Evolutionary conservation across 495 filamentous ascomycete genomes (phyloP).

Genomic region (Neurospora africana): DNA sequence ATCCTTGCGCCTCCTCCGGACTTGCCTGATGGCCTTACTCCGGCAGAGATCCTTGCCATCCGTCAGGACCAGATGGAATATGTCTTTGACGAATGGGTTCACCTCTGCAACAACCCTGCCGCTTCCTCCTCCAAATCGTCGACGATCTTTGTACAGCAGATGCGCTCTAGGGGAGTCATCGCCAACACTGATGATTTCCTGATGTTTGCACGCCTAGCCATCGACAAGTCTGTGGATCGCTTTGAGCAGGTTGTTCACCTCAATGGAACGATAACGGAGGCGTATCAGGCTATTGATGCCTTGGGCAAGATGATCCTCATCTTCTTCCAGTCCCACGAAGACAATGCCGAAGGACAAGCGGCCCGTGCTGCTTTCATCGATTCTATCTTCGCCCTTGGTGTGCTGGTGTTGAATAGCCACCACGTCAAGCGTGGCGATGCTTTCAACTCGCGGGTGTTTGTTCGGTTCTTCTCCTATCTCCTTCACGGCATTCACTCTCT

Average conservation of each 20-base stretch:
- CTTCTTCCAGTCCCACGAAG: constrained; percentile 54
- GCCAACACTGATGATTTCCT: constrained; percentile 60
- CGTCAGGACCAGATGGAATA: constrained; percentile 82
- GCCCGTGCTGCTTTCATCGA: constrained; percentile 59
- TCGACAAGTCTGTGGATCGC: constrained; percentile 65
- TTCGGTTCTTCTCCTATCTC: constrained; percentile 78
- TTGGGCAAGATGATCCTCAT: constrained; percentile 72
- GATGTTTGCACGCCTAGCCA: constrained; percentile 68
- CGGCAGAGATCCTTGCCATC: constrained; percentile 14
- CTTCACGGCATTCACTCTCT: constrained; percentile 48
- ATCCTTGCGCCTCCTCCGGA: constrained; percentile 54
- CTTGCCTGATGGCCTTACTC: constrained; percentile 12
- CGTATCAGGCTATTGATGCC: constrained; percentile 71
- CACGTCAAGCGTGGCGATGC: constrained; percentile 68
- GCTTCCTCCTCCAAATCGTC: constrained; percentile 55
- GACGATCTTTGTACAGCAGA: constrained; percentile 71
- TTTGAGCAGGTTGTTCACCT: constrained; percentile 58
- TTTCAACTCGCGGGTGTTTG: constrained; percentile 84
- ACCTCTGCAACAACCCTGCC: constrained; percentile 62
- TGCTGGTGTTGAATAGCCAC: constrained; percentile 76
- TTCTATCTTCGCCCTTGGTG: constrained; percentile 60
- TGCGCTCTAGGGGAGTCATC: constrained; percentile 63
- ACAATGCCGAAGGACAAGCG: constrained; percentile 40
- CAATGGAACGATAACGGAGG: constrained; percentile 52
- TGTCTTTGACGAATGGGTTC: constrained; percentile 88